Evolutionary conservation across 108 stramenopile genomes (phyloP), one percentile per base, ranked within the genome.

Genomic region (Cyclotella choctawhatcheeana): DNA sequence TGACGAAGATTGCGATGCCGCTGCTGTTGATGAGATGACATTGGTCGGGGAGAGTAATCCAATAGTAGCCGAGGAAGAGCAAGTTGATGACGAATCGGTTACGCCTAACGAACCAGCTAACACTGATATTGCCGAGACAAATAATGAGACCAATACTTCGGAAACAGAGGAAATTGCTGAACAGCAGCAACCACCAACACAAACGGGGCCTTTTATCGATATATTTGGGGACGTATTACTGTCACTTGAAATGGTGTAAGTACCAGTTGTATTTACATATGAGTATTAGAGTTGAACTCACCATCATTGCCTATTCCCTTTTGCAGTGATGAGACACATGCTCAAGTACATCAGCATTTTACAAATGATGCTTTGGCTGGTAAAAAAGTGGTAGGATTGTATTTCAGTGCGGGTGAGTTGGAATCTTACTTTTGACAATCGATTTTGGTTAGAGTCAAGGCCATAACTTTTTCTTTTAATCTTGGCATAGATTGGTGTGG

Each of bases 311-410:
- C n/a, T n/a, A n/a, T n/a, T n/a, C n/a, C n/a, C n/a, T n/a, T n/a
- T n/a, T n/a, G n/a, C n/a, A n/a, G n/a, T n/a, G 88, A 86, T 52
- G 89, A 90, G 58, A 81, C 76, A 8, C 67, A 77, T 53, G 95
- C 90, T 10, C 86, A 88, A 60, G 68, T 96, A 17, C 77, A 72
- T 50, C 62, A 82, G 37, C 85, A 91, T 58, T 86, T 79, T 59
- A 93, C 95, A 34, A 92, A 86, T 65, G 92, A 90, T 30, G 79
- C 75, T 44, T 81, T 96, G 34, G 32, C 62, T 16, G 89, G 85
- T 32, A 93, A 91, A 56, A 92, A 93, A 64, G 93, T 97, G 21
- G 80, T 97, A 55, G 93, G 92, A 14, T 55, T 97, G 40, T 97
- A 94, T 64, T 94, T 91, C 59, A 86, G 85, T 58, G 89, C 93